A percentile compares a stretch with the other conserved stretches of the same genome.
phyloP scores from a whole-genome alignment of 495 filamentous ascomycete genomes.

The Arthonia radiata region DNA sequence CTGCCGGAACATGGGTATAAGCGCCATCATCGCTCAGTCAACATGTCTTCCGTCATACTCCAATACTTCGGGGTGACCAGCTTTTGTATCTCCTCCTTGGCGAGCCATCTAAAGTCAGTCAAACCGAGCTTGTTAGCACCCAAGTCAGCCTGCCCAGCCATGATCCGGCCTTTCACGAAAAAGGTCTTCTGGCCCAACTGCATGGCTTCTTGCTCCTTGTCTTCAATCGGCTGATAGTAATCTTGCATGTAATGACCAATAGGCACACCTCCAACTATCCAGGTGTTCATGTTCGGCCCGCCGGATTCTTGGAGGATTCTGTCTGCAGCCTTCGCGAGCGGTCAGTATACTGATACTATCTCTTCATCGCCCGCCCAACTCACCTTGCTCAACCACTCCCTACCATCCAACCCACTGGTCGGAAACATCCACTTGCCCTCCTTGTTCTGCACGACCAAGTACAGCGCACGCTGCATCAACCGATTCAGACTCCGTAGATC shows the following conservation, averaged over 20 bases:
- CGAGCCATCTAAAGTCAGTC: constrained; percentile 74
- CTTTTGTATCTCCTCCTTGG: constrained; percentile 60
- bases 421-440: constrained; percentile 63
- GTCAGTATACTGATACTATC: constrained; percentile 4
- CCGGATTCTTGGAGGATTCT: constrained; percentile 49
- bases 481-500: constrained; percentile 59
- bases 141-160: constrained; percentile 84
- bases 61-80: constrained; percentile 40
- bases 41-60: constrained; percentile 49
- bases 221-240: constrained; percentile 14
- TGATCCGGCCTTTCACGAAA: constrained; percentile 85
- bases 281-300: constrained; percentile 96
- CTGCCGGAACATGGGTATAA: too few species aligned
- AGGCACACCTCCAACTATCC: constrained; percentile 80
- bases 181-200: constrained; percentile 57
- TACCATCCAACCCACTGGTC: constrained; percentile 30
- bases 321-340: constrained; percentile 40
- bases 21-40: constrained; percentile 48
- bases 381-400: constrained; percentile 64
- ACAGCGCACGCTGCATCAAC: constrained; percentile 51
- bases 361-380: constrained; percentile 10
- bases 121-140: constrained; percentile 42
- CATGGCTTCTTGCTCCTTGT: constrained; percentile 14
- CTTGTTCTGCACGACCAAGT: constrained; percentile 50
- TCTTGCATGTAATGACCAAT: constrained; percentile 48